Evolutionary conservation across 2,329 filamentous ascomycete genomes (phyloP).

Genomic region (Xylaria sp.): DNA sequence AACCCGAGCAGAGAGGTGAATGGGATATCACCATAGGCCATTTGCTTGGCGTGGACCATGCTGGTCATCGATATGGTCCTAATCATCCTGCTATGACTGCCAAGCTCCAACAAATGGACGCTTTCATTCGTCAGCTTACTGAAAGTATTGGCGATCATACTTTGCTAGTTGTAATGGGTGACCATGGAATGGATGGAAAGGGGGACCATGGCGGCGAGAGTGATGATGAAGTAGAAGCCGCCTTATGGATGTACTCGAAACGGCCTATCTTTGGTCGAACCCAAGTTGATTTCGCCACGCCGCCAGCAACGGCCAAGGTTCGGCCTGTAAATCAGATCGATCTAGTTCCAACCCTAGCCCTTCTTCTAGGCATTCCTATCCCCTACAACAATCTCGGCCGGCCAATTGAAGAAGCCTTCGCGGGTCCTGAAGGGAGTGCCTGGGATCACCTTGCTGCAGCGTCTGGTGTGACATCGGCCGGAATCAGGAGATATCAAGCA

Average conservation of each 20-base stretch:
- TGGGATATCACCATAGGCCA: constrained; percentile 98
- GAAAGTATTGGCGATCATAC: constrained; percentile 83
- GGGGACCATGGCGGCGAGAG: constrained; percentile 99
- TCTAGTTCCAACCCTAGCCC: constrained; percentile 87
- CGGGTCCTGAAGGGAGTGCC: constrained; percentile 72
- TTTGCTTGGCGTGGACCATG: constrained; percentile 94
- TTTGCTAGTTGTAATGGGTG: constrained; percentile 94
- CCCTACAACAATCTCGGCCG: constrained; percentile 95
- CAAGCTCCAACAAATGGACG: constrained; percentile 92
- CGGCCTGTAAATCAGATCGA: constrained; percentile 88
- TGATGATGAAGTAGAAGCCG: constrained; percentile 92
- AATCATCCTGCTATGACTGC: constrained; percentile 90
- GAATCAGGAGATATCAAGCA: constrained; percentile 88
- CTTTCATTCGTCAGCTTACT: constrained; percentile 77
- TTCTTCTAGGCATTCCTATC: constrained; percentile 90
- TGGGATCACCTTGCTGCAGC: constrained; percentile 83
- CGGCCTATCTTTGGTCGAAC: constrained; percentile 84
- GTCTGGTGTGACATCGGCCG: constrained; percentile 80
- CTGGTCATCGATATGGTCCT: constrained; percentile 94
- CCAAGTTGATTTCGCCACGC: constrained; percentile 65
- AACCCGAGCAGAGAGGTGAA: constrained; percentile 68
- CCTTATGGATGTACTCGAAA: constrained; percentile 98
- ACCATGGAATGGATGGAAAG: constrained; percentile 98
- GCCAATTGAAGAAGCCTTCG: constrained; percentile 94
- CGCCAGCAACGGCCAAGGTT: constrained; percentile 78